A percentile compares a stretch with the other conserved stretches of the same genome.
phyloP scores from a whole-genome alignment of 2,329 filamentous ascomycete species.

The Aureobasidium melanogenum region DNA sequence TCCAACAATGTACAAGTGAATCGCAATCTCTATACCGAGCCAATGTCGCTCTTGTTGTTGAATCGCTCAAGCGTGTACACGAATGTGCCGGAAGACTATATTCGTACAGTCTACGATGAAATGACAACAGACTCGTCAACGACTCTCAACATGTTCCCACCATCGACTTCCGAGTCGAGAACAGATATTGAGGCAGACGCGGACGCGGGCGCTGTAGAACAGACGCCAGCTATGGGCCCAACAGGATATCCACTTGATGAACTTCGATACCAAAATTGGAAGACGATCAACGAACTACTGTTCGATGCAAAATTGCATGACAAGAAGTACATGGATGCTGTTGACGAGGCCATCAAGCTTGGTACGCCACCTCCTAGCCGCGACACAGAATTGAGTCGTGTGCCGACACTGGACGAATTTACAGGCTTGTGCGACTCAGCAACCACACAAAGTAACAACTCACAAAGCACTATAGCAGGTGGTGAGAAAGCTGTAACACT shows the following conservation, averaged over 20 bases:
- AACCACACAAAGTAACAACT: not conserved
- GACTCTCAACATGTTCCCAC: not conserved
- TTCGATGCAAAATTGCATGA: conserved; percentile 23
- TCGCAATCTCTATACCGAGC: conserved; percentile 27
- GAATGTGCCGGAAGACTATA: conserved; percentile 17
- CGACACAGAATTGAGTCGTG: not conserved
- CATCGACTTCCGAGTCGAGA: not conserved
- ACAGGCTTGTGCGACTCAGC: not conserved
- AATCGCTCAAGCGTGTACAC: conserved; percentile 13
- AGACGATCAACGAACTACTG: conserved; percentile 38
- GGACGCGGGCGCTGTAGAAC: not conserved
- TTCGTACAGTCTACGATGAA: conserved; percentile 36
- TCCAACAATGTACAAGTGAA: conserved; percentile 16
- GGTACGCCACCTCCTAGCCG: conserved; percentile 18
- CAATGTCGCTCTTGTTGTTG: conserved; percentile 29
- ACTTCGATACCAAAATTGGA: conserved; percentile 43
- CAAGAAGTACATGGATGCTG: conserved; percentile 16
- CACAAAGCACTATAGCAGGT: not conserved
- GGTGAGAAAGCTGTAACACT: not conserved
- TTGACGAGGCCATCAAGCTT: conserved; percentile 21
- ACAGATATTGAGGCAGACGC: not conserved
- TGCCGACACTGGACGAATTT: not conserved
- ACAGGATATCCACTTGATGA: conserved; percentile 36
- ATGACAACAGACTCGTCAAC: conserved; percentile 27
- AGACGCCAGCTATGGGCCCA: conserved; percentile 18